phyloP scores from a whole-genome alignment of 257 asterid species.

The Solanum corneliomulleri region DNA sequence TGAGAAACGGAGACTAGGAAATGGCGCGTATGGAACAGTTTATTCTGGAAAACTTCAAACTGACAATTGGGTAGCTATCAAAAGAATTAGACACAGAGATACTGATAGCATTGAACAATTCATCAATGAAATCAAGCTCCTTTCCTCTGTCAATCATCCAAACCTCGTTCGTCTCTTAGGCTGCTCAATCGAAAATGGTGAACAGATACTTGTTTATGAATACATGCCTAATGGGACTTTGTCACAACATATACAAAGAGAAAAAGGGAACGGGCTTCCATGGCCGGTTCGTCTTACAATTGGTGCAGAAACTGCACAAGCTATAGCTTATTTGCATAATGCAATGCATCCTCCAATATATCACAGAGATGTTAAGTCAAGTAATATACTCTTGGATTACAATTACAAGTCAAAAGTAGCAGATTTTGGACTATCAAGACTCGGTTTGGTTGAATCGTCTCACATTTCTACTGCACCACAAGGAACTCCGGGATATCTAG shows the following conservation, averaged over 20 bases:
- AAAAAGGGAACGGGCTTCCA: slow-evolving; percentile 30
- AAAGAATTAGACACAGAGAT: slow-evolving; percentile 38
- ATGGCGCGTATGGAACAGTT: slow-evolving; percentile 73
- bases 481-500: slow-evolving; percentile 91
- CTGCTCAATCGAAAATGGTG: slow-evolving; percentile 57
- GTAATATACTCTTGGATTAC: slow-evolving; percentile 57
- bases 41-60: slow-evolving; percentile 49
- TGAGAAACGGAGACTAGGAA: slow-evolving; percentile 55
- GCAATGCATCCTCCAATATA: slow-evolving; percentile 64
- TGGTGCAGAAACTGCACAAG: slow-evolving; percentile 70
- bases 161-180: slow-evolving; percentile 72
- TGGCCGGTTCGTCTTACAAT: slow-evolving; percentile 61
- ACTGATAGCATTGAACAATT: slow-evolving; percentile 47
- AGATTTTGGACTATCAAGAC: slow-evolving; percentile 69
- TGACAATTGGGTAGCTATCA: slow-evolving; percentile 70
- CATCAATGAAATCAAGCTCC: slow-evolving; percentile 64
- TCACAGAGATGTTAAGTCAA: slow-evolving; percentile 70
- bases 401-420: slow-evolving; percentile 57
- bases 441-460: slow-evolving; percentile 48
- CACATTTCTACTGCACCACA: slow-evolving; percentile 94
- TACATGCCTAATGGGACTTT: slow-evolving; percentile 85
- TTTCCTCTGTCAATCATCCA: slow-evolving; percentile 70
- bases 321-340: slow-evolving; percentile 59
- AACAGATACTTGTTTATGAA: slow-evolving; percentile 68
- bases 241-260: slow-evolving; percentile 53